phyloP scores from a whole-genome alignment of 208 protist genomes.

The Novymonas esmeraldas region DNA sequence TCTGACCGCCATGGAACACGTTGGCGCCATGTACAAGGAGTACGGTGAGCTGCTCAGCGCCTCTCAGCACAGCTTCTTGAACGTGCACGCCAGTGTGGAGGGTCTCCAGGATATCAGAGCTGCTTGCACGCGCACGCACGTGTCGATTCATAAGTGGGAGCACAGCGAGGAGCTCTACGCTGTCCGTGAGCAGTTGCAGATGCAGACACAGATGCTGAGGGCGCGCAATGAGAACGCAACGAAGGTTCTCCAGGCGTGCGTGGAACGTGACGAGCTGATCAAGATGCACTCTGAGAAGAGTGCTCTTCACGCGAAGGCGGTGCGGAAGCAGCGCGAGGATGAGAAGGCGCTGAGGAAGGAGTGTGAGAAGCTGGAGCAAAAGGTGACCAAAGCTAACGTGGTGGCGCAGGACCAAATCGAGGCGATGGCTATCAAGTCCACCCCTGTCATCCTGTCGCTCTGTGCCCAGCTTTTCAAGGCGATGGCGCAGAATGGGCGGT shows the following conservation, averaged over 20 bases:
- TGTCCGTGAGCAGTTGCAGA: slow-evolving; percentile 11
- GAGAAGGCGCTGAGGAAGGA: slow-evolving; percentile 14
- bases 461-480: slow-evolving; percentile 14
- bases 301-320: not conserved
- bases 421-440: slow-evolving; percentile 8
- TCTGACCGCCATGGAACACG: slow-evolving; percentile 19
- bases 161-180: slow-evolving; percentile 14
- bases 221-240: slow-evolving; percentile 1
- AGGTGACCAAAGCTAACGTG: not conserved
- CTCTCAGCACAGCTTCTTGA: not conserved
- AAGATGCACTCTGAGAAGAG: not conserved
- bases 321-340: slow-evolving; percentile 8
- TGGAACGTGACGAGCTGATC: slow-evolving; percentile 5
- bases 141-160: slow-evolving; percentile 10
- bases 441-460: not conserved
- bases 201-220: slow-evolving; percentile 12
- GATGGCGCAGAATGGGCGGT: slow-evolving; percentile 11
- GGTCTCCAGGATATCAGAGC: slow-evolving; percentile 3
- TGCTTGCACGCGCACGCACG: slow-evolving; percentile 2
- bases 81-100: not conserved
- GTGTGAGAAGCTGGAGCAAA: slow-evolving; percentile 2
- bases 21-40: slow-evolving; percentile 15
- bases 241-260: slow-evolving; percentile 8
- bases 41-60: slow-evolving; percentile 15
- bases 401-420: slow-evolving; percentile 4